These are phyloP conservation scores for Sugiyamaella floridensis DNA, from an alignment of 805 yeast species.

Conservation along the genomic window DNA sequence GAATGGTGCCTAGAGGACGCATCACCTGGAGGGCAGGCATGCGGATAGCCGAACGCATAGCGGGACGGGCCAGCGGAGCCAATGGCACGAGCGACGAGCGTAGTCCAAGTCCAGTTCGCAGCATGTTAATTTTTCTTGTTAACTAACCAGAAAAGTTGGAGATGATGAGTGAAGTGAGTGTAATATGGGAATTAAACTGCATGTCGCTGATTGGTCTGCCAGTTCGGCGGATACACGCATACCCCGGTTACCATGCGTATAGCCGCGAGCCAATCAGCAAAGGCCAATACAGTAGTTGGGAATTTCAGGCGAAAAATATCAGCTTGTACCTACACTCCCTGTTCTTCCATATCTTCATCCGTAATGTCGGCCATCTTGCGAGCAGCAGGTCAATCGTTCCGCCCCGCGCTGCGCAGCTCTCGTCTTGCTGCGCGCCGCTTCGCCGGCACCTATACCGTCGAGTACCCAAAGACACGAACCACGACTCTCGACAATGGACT, in stretches of 20 bases:
- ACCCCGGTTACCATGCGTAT: neutral
- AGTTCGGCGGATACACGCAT: no score
- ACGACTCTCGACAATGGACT: constrained; percentile 83
- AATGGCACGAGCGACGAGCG: neutral
- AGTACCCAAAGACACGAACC: constrained; percentile 47
- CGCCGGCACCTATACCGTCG: constrained; percentile 9
- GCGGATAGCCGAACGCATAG: constrained; percentile 6
- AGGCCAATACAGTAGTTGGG: neutral
- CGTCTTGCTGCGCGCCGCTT: neutral
- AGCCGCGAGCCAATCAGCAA: neutral
- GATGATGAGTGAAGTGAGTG: neutral
- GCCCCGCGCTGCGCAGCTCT: neutral
- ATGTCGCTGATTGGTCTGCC: neutral
- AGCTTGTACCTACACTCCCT: neutral
- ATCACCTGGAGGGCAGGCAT: neutral
- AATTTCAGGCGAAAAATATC: neutral
- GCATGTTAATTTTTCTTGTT: neutral
- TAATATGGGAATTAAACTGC: neutral
- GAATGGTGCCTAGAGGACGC: constrained; percentile 31
- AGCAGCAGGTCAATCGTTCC: constrained; percentile 3
- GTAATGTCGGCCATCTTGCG: constrained; percentile 9
- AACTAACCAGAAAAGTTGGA: no score
- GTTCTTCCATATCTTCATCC: neutral
- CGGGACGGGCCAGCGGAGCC: constrained; percentile 10
- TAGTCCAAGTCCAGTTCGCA: neutral